Conservation (phyloP, 371 early-diverging fungal genomes). For the Thermomucor indicae-seudaticae region DNA sequence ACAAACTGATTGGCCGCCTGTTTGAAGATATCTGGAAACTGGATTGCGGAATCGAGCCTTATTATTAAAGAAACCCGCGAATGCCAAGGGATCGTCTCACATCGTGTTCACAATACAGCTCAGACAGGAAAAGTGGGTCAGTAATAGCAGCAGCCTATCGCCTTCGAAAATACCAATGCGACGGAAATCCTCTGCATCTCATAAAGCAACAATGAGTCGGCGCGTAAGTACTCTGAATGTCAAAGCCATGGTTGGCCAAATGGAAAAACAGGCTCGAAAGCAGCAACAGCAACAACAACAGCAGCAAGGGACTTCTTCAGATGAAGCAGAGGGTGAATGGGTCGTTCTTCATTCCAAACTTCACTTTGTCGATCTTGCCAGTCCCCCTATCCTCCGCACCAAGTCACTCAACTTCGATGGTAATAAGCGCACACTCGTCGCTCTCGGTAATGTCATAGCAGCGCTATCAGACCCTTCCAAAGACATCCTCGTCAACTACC, state of each 20-base stretch:
- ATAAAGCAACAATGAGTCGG: slow-evolving; percentile 5
- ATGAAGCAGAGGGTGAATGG: slow-evolving; percentile 35
- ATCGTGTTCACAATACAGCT: slow-evolving; percentile 87
- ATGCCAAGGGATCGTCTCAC: slow-evolving; percentile 86
- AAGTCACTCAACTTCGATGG: too few species aligned
- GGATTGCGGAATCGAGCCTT: too few species aligned
- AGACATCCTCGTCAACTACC: slow-evolving; percentile 72
- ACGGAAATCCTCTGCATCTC: too few species aligned
- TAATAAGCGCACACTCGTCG: too few species aligned
- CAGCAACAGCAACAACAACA: neutral
- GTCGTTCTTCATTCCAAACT: slow-evolving; percentile 74
- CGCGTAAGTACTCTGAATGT: slow-evolving; percentile 15
- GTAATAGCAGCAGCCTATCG: slow-evolving; percentile 1
- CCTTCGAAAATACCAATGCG: neutral
- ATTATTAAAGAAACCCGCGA: too few species aligned
- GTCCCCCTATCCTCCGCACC: too few species aligned
- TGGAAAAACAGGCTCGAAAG: slow-evolving; percentile 16
- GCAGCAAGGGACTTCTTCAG: neutral
- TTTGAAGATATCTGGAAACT: too few species aligned
- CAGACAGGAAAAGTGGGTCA: slow-evolving; percentile 49
- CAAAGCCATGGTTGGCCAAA: slow-evolving; percentile 19
- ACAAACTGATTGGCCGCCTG: too few species aligned
- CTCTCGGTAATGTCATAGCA: slow-evolving; percentile 99
- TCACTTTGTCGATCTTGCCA: slow-evolving; percentile 99
- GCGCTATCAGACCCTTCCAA: slow-evolving; percentile 84